Base-by-base conservation (phyloP, 2,329 filamentous ascomycete species). In the Mariannaea elegans region DNA sequence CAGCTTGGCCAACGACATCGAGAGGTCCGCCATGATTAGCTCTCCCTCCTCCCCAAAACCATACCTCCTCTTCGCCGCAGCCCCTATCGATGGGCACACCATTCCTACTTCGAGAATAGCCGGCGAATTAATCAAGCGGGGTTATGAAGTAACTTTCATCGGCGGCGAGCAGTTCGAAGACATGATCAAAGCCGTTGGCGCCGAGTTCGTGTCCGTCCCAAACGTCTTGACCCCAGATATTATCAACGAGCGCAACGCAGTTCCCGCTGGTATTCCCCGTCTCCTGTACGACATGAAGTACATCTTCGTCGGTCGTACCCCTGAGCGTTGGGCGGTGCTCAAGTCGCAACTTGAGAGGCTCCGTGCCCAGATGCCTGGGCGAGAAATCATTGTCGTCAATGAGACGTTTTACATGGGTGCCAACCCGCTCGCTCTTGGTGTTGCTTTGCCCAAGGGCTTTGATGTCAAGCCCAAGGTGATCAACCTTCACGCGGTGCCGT, bases 141-240 rank as follows among this genome's bases (percentile, higher is more conserved):
- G 79, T 3, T 82, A 80, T 56, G 69, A 76, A 8, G 69, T 81
- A 3, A 79, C 76, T 2, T 78, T 81, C 62, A 73, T 83, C 16
- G 73, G 73, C 6, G 77, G 76, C 2, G 65, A 69, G 0, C 62
- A 73, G 7, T 81, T 77, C 64, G 67, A 77, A 44, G 60, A 69
- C 2, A 56, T 70, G 8, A 70, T 80, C 48, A 73, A 75, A 49
- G 67, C 67, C 2, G 73, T 74, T 3, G 80, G 81, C 1, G 77
- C 77, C 9, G 71, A 68, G 2, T 80, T 77, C 58, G 65, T 79
- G 19, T 18, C 49, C 1, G 44, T 68, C 2, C 46, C 63, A 1
- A 6, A 38, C 5, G 29, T 64, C 14, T 7, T 65, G 3, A 63
- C 42, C 2, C 60, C 51, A 13, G 65, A 73, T 31, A 62, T 69